A percentile compares a stretch with the other conserved stretches of the same genome.
phyloP scores from a whole-genome alignment of 345 rosid species.

The Euclidium syriacum region DNA sequence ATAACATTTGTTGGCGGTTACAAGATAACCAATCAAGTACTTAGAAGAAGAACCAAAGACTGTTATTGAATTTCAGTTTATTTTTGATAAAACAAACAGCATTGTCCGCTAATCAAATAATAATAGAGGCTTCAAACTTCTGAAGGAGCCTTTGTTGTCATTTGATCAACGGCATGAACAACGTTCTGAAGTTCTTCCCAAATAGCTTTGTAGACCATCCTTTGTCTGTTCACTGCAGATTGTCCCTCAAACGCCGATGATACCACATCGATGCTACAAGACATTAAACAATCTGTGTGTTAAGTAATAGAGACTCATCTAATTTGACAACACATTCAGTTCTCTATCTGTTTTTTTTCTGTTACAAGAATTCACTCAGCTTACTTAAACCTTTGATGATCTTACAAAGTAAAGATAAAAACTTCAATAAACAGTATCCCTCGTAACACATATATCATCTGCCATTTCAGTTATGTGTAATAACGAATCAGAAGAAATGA shows the following conservation, averaged over 20 bases:
- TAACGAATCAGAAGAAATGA: background rate
- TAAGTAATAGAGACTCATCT: background rate
- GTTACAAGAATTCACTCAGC: background rate
- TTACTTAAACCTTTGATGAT: background rate
- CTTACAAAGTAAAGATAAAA: background rate
- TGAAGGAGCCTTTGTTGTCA: conserved; percentile 80
- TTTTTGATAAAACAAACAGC: background rate
- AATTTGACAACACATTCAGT: background rate
- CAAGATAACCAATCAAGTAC: background rate
- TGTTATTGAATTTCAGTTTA: background rate
- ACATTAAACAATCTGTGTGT: background rate
- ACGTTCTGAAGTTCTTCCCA: conserved; percentile 99
- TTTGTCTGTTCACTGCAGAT: conserved; percentile 83
- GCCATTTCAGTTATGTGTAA: background rate
- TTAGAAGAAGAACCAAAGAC: background rate
- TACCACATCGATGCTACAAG: conserved; percentile 74
- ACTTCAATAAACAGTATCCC: background rate
- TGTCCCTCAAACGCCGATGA: conserved; percentile 82
- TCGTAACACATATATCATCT: background rate
- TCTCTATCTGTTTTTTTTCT: background rate
- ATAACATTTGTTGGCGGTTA: background rate
- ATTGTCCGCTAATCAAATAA: conserved; percentile 3
- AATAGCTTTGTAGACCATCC: conserved; percentile 96
- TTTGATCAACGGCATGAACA: conserved; percentile 91
- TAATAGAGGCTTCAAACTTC: conserved; percentile 42